Percentiles rank a stretch among this genome's conserved stretches.
phyloP scores from a whole-genome alignment of 306 rosid genomes.

The Fagus sylvatica region DNA sequence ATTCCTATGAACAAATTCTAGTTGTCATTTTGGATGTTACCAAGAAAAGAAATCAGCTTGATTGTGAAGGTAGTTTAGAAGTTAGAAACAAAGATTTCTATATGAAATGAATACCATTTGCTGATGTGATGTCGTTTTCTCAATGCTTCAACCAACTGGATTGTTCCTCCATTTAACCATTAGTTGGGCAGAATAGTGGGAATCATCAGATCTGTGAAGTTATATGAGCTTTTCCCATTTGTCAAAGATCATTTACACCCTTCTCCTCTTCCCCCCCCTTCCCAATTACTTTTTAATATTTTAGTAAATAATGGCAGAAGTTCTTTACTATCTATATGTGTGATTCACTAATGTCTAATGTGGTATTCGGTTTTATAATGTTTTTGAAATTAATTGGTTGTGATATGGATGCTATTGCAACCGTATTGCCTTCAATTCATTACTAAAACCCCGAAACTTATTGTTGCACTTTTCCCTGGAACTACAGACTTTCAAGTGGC shows the following conservation, averaged over 20 bases:
- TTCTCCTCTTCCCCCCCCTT: background rate
- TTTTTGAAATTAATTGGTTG: background rate
- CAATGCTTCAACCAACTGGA: background rate
- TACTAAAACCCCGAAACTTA: conserved; percentile 21
- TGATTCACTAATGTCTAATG: background rate
- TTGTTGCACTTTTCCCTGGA: conserved; percentile 10
- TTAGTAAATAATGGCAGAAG: background rate
- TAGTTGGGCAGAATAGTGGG: background rate
- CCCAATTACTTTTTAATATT: no score
- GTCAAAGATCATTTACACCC: background rate
- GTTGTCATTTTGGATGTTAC: background rate
- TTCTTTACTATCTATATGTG: background rate
- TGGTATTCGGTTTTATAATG: background rate
- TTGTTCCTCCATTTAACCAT: background rate
- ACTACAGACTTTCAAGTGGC: conserved; percentile 85
- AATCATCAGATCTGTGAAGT: background rate
- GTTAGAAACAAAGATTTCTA: background rate
- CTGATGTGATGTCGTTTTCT: background rate
- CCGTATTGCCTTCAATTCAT: background rate
- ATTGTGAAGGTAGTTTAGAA: background rate
- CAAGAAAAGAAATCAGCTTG: background rate
- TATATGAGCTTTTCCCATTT: background rate
- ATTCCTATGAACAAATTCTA: background rate
- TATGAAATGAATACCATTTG: background rate
- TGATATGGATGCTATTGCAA: conserved; percentile 13